Evolutionary conservation across 2,329 filamentous ascomycete genomes (phyloP), one percentile per base, ranked within the genome.

Genomic region (Sclerotinia borealis): DNA sequence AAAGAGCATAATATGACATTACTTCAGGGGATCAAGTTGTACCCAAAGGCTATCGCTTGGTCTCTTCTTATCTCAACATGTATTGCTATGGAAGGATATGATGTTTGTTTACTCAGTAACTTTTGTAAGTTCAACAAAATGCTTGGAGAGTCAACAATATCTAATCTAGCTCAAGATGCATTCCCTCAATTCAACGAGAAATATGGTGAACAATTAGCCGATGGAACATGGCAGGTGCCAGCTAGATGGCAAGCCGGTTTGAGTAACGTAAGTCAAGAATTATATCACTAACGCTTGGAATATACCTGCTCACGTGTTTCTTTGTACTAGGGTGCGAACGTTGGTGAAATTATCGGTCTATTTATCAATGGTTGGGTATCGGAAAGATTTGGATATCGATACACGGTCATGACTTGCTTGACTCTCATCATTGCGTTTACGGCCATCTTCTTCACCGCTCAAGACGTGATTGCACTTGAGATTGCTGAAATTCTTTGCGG

Each of bases 391-490:
- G 68, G 68, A 22, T 69, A 68, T 75, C 48, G 79, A 79, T 69
- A 76, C 76, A 41, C 67, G 3, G 66, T 72, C 43, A 54, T 72
- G 25, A 65, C 65, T 4, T 66, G 69, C 8, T 63, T 73, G 41
- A 50, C 67, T 56, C 61, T 66, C 3, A 74, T 82, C 60, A 75
- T 73, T 36, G 77, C 75, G 2, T 79, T 77, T 68, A 80, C 79
- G n/a, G 76, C 80, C 29, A 78, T 83, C 59, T 79, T 79, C 65
- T 82, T 83, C 73, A 81, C 79, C 6, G 79, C 80, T 4, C 74
- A 76, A 54, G 79, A 78, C 49, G 76, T 81, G 25, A 73, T 78
- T 65, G 72, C 77, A 15, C 70, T 82, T 29, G 73, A 80, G 10
- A 77, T 78, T 3, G 80, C 77, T 36, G 77, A 81, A 68, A 78